A percentile compares a stretch with the other conserved stretches of the same genome.
These are phyloP conservation scores for Aspergillus sp. DNA, from an alignment of 2,329 filamentous ascomycete species.

Conservation along the genomic window DNA sequence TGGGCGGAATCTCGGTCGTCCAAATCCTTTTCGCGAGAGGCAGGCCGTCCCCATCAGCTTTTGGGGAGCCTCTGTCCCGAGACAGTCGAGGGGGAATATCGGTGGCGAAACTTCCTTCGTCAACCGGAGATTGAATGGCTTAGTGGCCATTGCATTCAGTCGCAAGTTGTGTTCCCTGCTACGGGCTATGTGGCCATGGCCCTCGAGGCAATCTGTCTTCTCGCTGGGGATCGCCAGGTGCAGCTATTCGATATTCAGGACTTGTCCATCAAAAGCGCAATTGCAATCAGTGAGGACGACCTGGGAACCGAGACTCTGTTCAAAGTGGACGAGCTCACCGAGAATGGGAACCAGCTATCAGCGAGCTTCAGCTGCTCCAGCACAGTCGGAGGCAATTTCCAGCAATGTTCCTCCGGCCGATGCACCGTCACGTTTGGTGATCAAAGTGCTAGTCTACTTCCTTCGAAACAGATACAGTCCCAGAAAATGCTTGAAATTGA, in stretches of 20 bases:
- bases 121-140: not conserved
- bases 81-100: not conserved
- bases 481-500: not conserved
- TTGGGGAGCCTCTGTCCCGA: not conserved
- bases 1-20: constrained; percentile 4
- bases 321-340: no score
- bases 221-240: not conserved
- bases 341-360: no score
- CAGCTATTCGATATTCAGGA: not conserved
- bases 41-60: not conserved
- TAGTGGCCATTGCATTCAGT: not conserved
- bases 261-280: not conserved
- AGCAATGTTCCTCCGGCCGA: no score
- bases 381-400: no score
- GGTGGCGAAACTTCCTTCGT: not conserved
- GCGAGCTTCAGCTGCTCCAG: no score
- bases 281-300: not conserved
- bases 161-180: not conserved
- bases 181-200: not conserved
- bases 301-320: no score
- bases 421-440: no score
- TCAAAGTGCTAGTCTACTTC: not conserved
- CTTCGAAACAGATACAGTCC: not conserved
- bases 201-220: not conserved
- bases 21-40: not conserved